Base-by-base conservation (phyloP, 345 rosid genomes). In the Physaria fendleri region DNA sequence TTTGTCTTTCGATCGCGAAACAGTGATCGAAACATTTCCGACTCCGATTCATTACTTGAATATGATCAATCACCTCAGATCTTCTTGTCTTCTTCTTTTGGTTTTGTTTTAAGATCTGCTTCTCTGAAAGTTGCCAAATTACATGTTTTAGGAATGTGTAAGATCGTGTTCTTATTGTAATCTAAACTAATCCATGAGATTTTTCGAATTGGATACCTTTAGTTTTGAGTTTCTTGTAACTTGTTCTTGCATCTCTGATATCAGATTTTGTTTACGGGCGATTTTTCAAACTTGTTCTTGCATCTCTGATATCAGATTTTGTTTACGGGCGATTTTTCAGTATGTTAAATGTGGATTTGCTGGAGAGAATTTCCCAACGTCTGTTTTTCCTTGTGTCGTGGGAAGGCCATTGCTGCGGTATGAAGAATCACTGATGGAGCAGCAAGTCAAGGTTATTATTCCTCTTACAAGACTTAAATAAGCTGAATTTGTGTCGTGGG, bases 331-430 rank as follows among this genome's bases (percentile, higher is more conserved):
- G 22, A 51, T 13, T 55, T 80, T 79, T 77, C 88, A 93, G 99
- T 89, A 89, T 76, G 97, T 93, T 5, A 89, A 93, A 79, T 93
- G 99, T 62, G 99, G 97, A 24, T 93, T 93, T 68, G 90, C 97
- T 17, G 99, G 97, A 73, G 99, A 93, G 77, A 89, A 89, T 72
- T 93, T 93, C 45, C 99, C 95, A 11, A 85, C 95, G 2, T 93
- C 97, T 12, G 99, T 93, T 15, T 89, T 93, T 62, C 97, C 99
- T 0, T 89, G 97, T 50, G 91, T 89, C 6, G 97, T 93, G 22
- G 97, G 99, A 40, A 78, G 94, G 69, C 99, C 97, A 5, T 77
- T 93, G 88, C 72, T 87, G 45, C 87, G 99, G 1, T 93, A 83
- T 25, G 97, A 93, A 71, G 97, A 93, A 59, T 85, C 94, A 21